phyloP scores from a whole-genome alignment of 345 rosid genomes.

The Clarkia xantiana region DNA sequence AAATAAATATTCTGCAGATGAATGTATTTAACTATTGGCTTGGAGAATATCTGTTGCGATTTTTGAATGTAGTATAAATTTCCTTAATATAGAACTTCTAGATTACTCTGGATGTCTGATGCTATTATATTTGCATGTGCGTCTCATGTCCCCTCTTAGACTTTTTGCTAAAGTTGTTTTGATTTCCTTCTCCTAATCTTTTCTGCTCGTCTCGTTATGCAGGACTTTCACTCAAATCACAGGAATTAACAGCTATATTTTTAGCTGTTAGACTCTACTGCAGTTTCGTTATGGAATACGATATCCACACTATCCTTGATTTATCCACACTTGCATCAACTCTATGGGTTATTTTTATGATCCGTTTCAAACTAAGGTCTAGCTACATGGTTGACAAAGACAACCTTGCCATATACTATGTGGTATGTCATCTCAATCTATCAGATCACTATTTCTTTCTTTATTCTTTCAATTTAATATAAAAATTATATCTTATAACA shows the following conservation, averaged over 20 bases:
- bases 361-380: background rate
- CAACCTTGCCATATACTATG: constrained; percentile 3
- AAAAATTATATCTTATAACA: background rate
- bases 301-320: constrained; percentile 4
- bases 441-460: background rate
- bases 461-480: background rate
- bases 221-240: constrained; percentile 2
- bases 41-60: no score
- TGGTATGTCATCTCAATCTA: background rate
- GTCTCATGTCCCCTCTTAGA: no score
- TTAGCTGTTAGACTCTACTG: constrained; percentile 3
- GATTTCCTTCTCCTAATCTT: background rate
- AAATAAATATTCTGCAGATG: no score
- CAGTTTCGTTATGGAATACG: constrained; percentile 1
- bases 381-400: constrained; percentile 5
- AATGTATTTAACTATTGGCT: no score
- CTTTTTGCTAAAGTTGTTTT: no score
- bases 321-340: background rate
- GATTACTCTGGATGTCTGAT: no score
- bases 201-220: background rate
- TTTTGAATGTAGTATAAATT: no score
- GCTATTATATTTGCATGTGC: no score
- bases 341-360: constrained; percentile 2
- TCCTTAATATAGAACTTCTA: no score
- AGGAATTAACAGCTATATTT: constrained; percentile 1